These are phyloP conservation scores for Metarhizium humberi DNA, from an alignment of 2,329 filamentous ascomycete genomes.

Conservation along the genomic window DNA sequence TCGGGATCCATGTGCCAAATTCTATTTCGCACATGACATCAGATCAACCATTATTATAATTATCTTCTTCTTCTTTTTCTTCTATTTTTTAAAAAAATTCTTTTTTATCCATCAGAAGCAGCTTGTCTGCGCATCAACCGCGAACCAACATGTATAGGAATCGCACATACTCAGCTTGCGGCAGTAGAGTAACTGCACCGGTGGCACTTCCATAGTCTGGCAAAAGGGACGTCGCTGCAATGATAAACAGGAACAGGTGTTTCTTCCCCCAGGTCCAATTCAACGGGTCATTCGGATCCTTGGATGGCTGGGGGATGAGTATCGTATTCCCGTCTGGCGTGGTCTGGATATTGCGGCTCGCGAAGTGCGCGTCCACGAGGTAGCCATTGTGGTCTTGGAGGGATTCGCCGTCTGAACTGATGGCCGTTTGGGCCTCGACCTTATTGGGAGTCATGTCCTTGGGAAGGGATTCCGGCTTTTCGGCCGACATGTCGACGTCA, in stretches of 20 bases:
- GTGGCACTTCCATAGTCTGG: background rate
- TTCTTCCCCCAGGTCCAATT: background rate
- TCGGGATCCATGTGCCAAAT: background rate
- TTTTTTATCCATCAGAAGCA: background rate
- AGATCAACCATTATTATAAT: background rate
- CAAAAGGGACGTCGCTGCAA: background rate
- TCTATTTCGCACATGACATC: background rate
- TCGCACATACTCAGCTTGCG: background rate
- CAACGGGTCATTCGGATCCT: background rate
- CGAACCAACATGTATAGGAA: background rate
- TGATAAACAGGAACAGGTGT: background rate
- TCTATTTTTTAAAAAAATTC: background rate
- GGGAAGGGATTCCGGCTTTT: background rate
- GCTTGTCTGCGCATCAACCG: background rate
- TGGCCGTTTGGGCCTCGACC: background rate
- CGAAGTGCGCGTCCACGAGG: background rate
- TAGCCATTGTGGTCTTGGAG: background rate
- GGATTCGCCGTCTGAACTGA: background rate
- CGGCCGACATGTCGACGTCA: background rate
- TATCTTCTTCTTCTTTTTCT: too few relatives aligned
- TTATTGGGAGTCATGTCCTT: background rate
- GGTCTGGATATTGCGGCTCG: background rate
- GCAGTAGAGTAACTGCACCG: background rate
- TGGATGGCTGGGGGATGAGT: background rate
- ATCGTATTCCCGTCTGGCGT: background rate